Evolutionary conservation across 1,139 yeast genomes (phyloP), one percentile per base, ranked within the genome.

Genomic region (Blastobotrys elegans): DNA sequence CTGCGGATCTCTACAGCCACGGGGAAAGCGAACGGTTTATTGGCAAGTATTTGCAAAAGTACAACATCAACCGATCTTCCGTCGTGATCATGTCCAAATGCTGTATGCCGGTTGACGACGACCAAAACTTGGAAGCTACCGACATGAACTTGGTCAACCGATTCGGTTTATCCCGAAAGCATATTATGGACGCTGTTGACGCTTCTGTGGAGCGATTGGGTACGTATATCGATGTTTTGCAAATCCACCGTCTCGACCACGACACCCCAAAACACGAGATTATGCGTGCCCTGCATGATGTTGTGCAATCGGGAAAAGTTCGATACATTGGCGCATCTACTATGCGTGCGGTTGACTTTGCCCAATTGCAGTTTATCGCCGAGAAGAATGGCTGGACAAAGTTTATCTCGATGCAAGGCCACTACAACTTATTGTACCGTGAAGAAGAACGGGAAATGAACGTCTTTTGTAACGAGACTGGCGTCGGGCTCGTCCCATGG

Each of bases 181-280:
- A 75, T 54, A 72, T 79, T 29, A 54, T 76, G 33, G 80, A 76
- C 55, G 79, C 80, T 2, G 77, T 68, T 18, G 68, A 72, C 43
- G 73, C 59, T 1, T 73, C 79, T 4, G 71, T 71, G 14, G 63
- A 75, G 43, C 69, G 95, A 50, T 71, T 88, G 49, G 65, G 76
- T 16, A 84, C 95, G 0, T 85, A 85, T 60, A 67, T 88, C 53
- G 96, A 88, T 64, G 70, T 86, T 55, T 85, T 86, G 1, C 86
- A 84, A 64, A 71, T 87, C 62, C 96, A 87, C 65, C 65, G 82
- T 50, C 67, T 67, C 34, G 83, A 78, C 53, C 53, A 57, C 27
- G 57, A 63, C 0, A 68, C 74, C 3, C 74, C 77, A 34, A 67
- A 69, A 46, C 71, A 69, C 49, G 43, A 79, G 54, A 72, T 72